Evolutionary conservation across 257 asterid species (phyloP).

Genomic region (Prunella vulgaris): DNA sequence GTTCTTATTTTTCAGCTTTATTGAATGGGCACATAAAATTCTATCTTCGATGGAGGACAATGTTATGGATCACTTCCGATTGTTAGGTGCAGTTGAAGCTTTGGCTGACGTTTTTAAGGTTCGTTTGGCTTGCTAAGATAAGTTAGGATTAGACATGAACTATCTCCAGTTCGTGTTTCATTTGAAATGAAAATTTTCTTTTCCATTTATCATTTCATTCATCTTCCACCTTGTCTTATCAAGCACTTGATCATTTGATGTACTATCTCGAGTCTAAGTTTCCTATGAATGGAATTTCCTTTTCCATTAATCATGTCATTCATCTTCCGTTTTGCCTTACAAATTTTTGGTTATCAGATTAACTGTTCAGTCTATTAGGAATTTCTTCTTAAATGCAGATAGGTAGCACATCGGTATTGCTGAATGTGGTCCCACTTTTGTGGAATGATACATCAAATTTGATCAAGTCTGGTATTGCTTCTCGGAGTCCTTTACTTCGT

Average conservation of each 20-base stretch:
- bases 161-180: background rate
- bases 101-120: conserved; percentile 87
- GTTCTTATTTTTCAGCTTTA: conserved; percentile 62
- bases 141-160: background rate
- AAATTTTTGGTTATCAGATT: background rate
- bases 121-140: conserved; percentile 13
- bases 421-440: conserved; percentile 58
- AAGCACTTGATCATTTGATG: background rate
- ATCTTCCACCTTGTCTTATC: conserved; percentile 2
- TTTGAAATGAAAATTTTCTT: background rate
- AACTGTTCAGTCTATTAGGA: conserved; percentile 8
- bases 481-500: conserved; percentile 88
- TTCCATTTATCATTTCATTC: background rate
- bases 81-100: conserved; percentile 83
- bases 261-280: background rate
- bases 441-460: conserved; percentile 69
- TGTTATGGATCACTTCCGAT: conserved; percentile 60
- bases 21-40: conserved; percentile 69
- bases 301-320: conserved; percentile 1
- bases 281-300: too few species aligned
- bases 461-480: conserved; percentile 64
- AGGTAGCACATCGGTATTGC: conserved; percentile 65
- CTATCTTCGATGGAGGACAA: conserved; percentile 55
- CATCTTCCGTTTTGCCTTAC: conserved; percentile 1
- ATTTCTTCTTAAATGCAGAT: conserved; percentile 40